Evolutionary conservation across 2,329 filamentous ascomycete species (phyloP).

Genomic region (Neonectria sp.): DNA sequence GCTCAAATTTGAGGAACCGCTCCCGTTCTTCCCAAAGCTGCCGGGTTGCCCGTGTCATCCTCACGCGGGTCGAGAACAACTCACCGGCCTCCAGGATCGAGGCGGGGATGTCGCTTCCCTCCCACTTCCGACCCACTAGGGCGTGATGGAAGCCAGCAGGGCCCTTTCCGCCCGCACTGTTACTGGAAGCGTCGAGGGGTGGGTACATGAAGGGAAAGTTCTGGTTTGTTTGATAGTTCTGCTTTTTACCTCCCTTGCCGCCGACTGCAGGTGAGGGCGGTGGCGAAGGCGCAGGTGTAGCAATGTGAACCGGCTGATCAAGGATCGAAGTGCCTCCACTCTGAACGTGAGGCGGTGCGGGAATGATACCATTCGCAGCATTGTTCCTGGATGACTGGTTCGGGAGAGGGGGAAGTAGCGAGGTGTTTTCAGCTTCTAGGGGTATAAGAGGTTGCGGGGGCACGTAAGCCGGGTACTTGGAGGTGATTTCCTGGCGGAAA

Average conservation of each 20-base stretch:
- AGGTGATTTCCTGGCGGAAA: slow-evolving; percentile 96
- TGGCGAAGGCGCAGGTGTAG: slow-evolving; percentile 96
- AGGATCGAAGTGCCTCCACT: slow-evolving; percentile 83
- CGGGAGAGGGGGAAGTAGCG: slow-evolving; percentile 87
- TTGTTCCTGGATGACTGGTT: slow-evolving; percentile 78
- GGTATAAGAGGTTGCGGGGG: slow-evolving; percentile 88
- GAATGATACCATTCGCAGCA: slow-evolving; percentile 74
- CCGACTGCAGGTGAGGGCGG: slow-evolving; percentile 90
- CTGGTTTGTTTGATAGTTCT: slow-evolving; percentile 99
- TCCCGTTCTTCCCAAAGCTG: slow-evolving; percentile 97
- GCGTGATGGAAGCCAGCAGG: slow-evolving; percentile 83
- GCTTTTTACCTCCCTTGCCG: slow-evolving; percentile 96
- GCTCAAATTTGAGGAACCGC: slow-evolving; percentile 90
- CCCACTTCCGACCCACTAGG: slow-evolving; percentile 88
- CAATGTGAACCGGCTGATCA: slow-evolving; percentile 96
- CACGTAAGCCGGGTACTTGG: slow-evolving; percentile 97
- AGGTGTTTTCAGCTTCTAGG: slow-evolving; percentile 91
- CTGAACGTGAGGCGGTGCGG: slow-evolving; percentile 67
- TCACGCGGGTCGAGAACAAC: slow-evolving; percentile 89
- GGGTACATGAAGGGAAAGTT: slow-evolving; percentile 99
- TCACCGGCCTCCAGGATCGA: slow-evolving; percentile 97
- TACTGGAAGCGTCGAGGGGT: slow-evolving; percentile 89
- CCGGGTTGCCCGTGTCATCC: slow-evolving; percentile 91
- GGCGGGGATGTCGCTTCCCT: slow-evolving; percentile 92
- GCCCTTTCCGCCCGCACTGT: slow-evolving; percentile 91